Base-by-base conservation (phyloP, 2,329 filamentous ascomycete species). In the Fusarium nematophilum region DNA sequence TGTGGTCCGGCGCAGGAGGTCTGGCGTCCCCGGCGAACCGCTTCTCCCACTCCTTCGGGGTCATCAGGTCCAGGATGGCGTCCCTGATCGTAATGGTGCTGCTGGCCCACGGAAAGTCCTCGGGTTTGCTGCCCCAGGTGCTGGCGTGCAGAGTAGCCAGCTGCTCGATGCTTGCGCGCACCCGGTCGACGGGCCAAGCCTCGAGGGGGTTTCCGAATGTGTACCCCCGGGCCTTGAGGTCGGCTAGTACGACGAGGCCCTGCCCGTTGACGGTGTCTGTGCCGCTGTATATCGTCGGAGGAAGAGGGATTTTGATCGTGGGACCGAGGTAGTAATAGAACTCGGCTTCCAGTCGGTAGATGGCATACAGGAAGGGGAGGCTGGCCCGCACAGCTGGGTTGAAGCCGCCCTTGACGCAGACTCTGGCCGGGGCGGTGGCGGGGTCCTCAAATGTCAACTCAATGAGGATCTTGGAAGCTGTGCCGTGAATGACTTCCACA, bases 341-440 rank as follows among this genome's bases (percentile, higher is more conserved):
- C n/a, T 63, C 37, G 1, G 48, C 40, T 11, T 63, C 51, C 0
- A 26, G 7, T 2, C 45, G 23, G 8, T 60, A 60, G 9, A 45
- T 8, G 11, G 37, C 11, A 13, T 40, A 38, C 13, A 57, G 31
- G 4, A 46, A 34, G 0, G 48, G 56, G 1, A 60, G 11, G 3
- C n/a, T 25, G 2, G 33, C 9, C 13, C 25, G 9, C 2, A 59
- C 14, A 13, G n/a, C 33, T 10, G 39, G 15, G 1, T 59, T 57
- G 13, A 57, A 48, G 0, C 59, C 55, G 2, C 59, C 44, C 23
- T 63, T 63, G 15, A 64, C 47, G 5, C 55, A 63, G 3, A 57
- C 6, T 14, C 5, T 40, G 4, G 9, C 31, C 2, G 44, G 44
- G 2, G 3, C 7, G 29, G 29, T 8, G 13, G 4, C 15, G 3